Evolutionary conservation across 1,284 basidiomycete genomes (phyloP).

Genomic region (Irpex lacteus): DNA sequence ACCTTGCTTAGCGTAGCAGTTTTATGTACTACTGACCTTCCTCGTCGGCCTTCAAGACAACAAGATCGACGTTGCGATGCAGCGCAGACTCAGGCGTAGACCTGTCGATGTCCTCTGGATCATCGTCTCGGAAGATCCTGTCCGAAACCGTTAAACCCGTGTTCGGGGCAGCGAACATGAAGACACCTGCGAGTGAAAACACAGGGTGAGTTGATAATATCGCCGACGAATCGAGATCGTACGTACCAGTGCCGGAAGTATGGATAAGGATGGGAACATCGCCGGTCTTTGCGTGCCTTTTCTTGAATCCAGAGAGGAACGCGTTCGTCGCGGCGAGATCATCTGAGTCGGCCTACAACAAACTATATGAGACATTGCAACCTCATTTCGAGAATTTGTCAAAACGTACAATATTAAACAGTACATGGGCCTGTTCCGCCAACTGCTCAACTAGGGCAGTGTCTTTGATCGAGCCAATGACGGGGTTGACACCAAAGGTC

Average conservation of each 20-base stretch:
- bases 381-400: background rate
- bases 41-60: background rate
- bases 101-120: background rate
- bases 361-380: background rate
- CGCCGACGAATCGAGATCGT: background rate
- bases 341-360: background rate
- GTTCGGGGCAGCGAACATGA: background rate
- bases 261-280: background rate
- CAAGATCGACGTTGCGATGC: background rate
- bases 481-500: too few species aligned
- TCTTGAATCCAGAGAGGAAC: background rate
- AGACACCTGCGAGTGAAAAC: background rate
- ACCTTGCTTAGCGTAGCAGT: background rate
- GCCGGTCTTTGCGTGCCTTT: background rate
- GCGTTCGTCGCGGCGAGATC: background rate
- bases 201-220: background rate
- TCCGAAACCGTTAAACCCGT: background rate
- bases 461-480: too few species aligned
- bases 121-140: background rate
- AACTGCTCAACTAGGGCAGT: too few species aligned
- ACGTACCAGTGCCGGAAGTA: background rate
- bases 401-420: background rate
- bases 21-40: background rate
- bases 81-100: background rate
- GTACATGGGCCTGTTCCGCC: too few species aligned